Evolutionary conservation across 2,329 filamentous ascomycete species (phyloP), one percentile per base, ranked within the genome.

Genomic region (Corynespora cassiicola): DNA sequence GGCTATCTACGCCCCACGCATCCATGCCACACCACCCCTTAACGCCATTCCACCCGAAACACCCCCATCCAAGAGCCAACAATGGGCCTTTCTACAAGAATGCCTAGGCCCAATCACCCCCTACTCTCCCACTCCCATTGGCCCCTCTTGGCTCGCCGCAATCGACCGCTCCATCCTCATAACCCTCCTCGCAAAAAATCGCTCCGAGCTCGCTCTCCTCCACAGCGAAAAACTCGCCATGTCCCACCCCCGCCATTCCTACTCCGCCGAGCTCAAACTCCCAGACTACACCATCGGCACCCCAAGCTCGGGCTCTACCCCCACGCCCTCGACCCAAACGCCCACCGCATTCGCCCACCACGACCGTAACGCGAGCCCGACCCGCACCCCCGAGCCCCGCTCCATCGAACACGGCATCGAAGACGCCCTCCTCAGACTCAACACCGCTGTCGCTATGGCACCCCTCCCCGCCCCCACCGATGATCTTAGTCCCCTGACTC

Each of bases 401-500:
- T 20, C 20, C 21, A 26, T 26, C 27, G 28, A 31, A 21, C 27
- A 31, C 5, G 36, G 22, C 6, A 19, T 25, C 9, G 22, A 12
- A 12, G 22, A 12, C 2, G 15, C 31, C 9, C 22, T 27, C 12
- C 22, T 7, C 14, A 35, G 20, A 11, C 17, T 35, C 15, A 20
- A 24, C 8, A 35, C 31, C 12, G 3, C 7, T 14, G 12, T 16
- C 28, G 17, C 17, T 12, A 15, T 12, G 6, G 10, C 23, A 17
- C 9, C n/a, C 5, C 7, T 25, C 23, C 15, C 32, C 3, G 12
- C 15, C 5, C 12, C 9, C 25, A n/a, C n/a, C n/a, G 15, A 22
- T 7, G 25, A 38, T 29, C 34, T 39, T 14, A 46, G 42, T 9
- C 44, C 47, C 7, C 39, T 48, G 14, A 37, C 36, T 22, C 47